phyloP scores from a whole-genome alignment of 768 basidiomycete species.

The Termitomyces sp. region DNA sequence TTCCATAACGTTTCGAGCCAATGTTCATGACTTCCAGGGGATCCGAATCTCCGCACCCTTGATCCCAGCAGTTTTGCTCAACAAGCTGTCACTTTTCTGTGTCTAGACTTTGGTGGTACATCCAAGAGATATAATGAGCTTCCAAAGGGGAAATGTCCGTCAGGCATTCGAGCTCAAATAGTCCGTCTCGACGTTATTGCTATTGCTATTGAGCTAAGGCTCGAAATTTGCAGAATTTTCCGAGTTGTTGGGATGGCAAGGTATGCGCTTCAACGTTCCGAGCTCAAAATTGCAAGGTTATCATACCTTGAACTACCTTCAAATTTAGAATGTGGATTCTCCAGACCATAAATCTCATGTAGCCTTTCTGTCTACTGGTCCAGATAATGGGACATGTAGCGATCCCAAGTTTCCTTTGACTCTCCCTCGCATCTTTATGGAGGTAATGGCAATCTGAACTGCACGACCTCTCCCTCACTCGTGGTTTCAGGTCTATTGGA shows the following conservation, averaged over 20 bases:
- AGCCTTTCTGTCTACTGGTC: conserved; percentile 34
- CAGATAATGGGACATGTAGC: conserved; percentile 36
- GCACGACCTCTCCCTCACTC: background rate
- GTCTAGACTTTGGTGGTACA: conserved; percentile 34
- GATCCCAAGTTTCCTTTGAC: conserved; percentile 34
- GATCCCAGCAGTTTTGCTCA: conserved; percentile 30
- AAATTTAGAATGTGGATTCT: conserved; percentile 34
- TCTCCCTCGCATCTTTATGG: conserved; percentile 41
- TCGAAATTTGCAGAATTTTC: conserved; percentile 17
- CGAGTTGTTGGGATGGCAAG: conserved; percentile 35
- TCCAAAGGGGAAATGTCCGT: conserved; percentile 28
- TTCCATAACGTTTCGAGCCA: background rate
- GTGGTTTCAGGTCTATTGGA: conserved; percentile 26
- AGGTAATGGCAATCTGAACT: conserved; percentile 18
- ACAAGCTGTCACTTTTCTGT: conserved; percentile 35
- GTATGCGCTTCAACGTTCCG: conserved; percentile 12
- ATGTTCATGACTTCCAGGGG: conserved; percentile 15
- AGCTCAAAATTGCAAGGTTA: background rate
- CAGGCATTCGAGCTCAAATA: conserved; percentile 33
- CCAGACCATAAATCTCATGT: conserved; percentile 37
- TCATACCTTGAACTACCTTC: conserved; percentile 10
- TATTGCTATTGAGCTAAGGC: background rate
- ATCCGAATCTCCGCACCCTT: conserved; percentile 29
- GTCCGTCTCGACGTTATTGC: conserved; percentile 8
- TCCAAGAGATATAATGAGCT: conserved; percentile 27